Evolutionary conservation across 352 stramenopile species (phyloP).

Genomic region (Thalassiosira livingstoniorum): DNA sequence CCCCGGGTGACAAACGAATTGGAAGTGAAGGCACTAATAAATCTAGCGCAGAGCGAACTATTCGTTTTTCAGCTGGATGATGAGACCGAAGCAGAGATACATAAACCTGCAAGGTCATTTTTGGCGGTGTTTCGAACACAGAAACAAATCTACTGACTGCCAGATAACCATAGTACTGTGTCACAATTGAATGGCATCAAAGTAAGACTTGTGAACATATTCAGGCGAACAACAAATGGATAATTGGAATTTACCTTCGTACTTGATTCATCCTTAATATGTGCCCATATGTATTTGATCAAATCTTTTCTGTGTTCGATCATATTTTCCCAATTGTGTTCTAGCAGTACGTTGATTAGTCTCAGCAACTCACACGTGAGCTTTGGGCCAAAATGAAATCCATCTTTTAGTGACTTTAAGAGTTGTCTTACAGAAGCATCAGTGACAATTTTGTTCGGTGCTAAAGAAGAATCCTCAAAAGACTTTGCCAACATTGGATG

Average conservation of each 20-base stretch:
- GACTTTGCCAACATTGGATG: conserved; percentile 89
- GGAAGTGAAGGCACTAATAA: conserved; percentile 94
- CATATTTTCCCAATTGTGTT: conserved; percentile 93
- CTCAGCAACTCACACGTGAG: conserved; percentile 89
- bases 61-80: conserved; percentile 93
- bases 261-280: too few species aligned
- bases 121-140: conserved; percentile 94
- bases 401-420: conserved; percentile 42
- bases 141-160: conserved; percentile 97
- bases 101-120: conserved; percentile 96
- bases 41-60: conserved; percentile 94
- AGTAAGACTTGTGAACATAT: too few species aligned
- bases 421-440: conserved; percentile 46
- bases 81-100: conserved; percentile 92
- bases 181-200: conserved; percentile 93
- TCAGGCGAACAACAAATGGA: too few species aligned
- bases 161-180: conserved; percentile 97
- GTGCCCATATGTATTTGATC: conserved; percentile 99
- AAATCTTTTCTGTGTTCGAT: conserved; percentile 94
- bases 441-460: conserved; percentile 35
- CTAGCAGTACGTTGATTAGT: conserved; percentile 94
- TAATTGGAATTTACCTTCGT: too few species aligned
- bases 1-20: conserved; percentile 88
- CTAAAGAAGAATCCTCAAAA: conserved; percentile 1
- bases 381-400: conserved; percentile 44